Percentiles rank a stretch among this genome's conserved stretches.
Evolutionary conservation across 352 stramenopile species (phyloP).

Genomic region (Globisporangium spiculum): DNA sequence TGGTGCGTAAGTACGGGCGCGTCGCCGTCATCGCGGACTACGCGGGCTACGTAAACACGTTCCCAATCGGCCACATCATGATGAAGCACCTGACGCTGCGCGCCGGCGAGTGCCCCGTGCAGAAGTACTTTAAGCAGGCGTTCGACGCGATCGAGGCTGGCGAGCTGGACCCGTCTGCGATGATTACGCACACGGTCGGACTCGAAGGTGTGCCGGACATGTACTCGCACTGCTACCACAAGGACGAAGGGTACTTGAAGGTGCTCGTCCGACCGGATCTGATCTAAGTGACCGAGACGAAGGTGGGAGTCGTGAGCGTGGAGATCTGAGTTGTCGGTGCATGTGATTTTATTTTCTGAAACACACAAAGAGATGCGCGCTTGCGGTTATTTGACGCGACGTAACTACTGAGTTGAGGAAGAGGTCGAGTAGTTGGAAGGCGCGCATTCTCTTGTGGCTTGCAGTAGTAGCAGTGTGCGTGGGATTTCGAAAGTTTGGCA

Average conservation of each 20-base stretch:
- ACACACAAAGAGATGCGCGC: background rate
- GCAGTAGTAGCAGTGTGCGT: background rate
- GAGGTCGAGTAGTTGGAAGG: background rate
- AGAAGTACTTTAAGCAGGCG: conserved; percentile 34
- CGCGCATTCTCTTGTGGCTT: background rate
- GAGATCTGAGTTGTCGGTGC: background rate
- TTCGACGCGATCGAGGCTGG: conserved; percentile 23
- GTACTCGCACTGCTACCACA: conserved; percentile 51
- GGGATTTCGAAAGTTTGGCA: background rate
- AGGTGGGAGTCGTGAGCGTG: conserved; percentile 10
- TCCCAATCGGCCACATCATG: conserved; percentile 43
- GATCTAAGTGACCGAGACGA: conserved; percentile 3
- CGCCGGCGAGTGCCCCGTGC: conserved; percentile 31
- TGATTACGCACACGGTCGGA: conserved; percentile 54
- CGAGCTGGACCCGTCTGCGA: conserved; percentile 45
- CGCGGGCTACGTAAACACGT: conserved; percentile 26
- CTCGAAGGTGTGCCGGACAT: conserved; percentile 54
- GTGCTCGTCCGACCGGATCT: conserved; percentile 50
- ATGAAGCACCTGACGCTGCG: conserved; percentile 45
- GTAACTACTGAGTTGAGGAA: background rate
- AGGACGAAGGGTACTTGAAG: conserved; percentile 60
- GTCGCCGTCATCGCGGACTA: conserved; percentile 38
- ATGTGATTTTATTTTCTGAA: background rate
- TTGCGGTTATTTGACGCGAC: background rate
- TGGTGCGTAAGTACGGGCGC: conserved; percentile 32